Evolutionary conservation across 225 moss, liverwort and hornwort species (phyloP), one percentile per base, ranked within the genome.

Genomic region (Sphagnum tenellum): DNA sequence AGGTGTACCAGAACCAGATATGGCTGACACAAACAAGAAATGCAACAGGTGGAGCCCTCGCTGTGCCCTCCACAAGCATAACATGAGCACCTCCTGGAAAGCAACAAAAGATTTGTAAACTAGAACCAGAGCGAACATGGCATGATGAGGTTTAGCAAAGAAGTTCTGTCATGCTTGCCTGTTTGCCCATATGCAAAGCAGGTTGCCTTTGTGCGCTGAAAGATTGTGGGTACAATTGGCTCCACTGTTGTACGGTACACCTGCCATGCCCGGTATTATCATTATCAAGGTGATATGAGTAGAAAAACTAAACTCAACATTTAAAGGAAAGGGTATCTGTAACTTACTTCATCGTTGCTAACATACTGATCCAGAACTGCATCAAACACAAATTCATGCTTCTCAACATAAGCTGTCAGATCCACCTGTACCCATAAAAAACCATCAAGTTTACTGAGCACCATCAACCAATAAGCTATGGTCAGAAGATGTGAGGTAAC

Each of bases 171-270:
- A 61, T 9, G 14, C 52, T 9, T 84, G 80, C 96, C 96, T 89
- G 96, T 98, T 89, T 98, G 96, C 66, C 96, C 96, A 76, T 98
- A 98, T 49, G 96, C 96, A 83, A 98, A 98, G 77, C 96, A 98
- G 44, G 96, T 98, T 65, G 96, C 96, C 71, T 98, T 98, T 13
- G 96, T 98, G 65, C 96, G 92, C 67, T 90, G 87, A 47, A 98
- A 98, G 66, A 98, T 98, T 45, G 92, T 92, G 7, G 96, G 96
- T 53, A 98, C 96, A 70, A 98, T 98, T 63, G 96, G 96, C 83
- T 98, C 96, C 77, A 98, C 96, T 45, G 96, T 98, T 50, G 89
- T 82, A 76, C 90, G 86, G 81, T 98, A 98, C 65, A 98, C 93
- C 96, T 98, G 76, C 70, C 67, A 81, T 57, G 72, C 47, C 52